Evolutionary conservation across 1,284 basidiomycete species (phyloP).

Genomic region (Fistulinella cinereoalba): DNA sequence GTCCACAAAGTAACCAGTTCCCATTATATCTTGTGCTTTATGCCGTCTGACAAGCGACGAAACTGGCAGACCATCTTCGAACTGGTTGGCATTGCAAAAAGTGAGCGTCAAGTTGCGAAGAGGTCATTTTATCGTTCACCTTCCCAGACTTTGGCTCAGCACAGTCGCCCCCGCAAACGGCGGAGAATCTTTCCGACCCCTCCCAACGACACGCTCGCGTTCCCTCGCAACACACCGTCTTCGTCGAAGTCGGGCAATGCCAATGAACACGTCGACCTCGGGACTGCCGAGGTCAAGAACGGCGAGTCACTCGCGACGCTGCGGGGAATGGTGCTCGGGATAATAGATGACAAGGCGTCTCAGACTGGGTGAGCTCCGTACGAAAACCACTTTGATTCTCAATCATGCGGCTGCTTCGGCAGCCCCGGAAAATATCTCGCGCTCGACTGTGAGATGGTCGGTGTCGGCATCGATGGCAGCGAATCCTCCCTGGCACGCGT

Average conservation of each 20-base stretch:
- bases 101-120: slow-evolving; percentile 22
- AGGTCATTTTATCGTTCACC: neutral
- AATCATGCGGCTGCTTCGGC: neutral
- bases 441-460: slow-evolving; percentile 98
- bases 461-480: slow-evolving; percentile 78
- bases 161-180: slow-evolving; percentile 28
- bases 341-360: slow-evolving; percentile 38
- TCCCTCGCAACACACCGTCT: neutral
- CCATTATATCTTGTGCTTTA: neutral
- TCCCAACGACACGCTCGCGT: neutral
- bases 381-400: neutral
- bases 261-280: slow-evolving; percentile 19
- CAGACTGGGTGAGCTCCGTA: slow-evolving; percentile 45
- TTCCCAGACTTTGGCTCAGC: slow-evolving; percentile 9
- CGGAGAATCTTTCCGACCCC: no score
- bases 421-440: slow-evolving; percentile 81
- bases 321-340: slow-evolving; percentile 52
- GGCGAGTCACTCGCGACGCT: slow-evolving; percentile 48
- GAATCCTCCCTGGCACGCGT: slow-evolving; percentile 88
- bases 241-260: neutral
- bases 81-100: slow-evolving; percentile 51
- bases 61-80: slow-evolving; percentile 40
- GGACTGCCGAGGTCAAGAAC: slow-evolving; percentile 35
- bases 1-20: slow-evolving; percentile 17
- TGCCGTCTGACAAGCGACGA: slow-evolving; percentile 1